phyloP scores from a whole-genome alignment of 495 filamentous ascomycete species.

The Tuber borchii region DNA sequence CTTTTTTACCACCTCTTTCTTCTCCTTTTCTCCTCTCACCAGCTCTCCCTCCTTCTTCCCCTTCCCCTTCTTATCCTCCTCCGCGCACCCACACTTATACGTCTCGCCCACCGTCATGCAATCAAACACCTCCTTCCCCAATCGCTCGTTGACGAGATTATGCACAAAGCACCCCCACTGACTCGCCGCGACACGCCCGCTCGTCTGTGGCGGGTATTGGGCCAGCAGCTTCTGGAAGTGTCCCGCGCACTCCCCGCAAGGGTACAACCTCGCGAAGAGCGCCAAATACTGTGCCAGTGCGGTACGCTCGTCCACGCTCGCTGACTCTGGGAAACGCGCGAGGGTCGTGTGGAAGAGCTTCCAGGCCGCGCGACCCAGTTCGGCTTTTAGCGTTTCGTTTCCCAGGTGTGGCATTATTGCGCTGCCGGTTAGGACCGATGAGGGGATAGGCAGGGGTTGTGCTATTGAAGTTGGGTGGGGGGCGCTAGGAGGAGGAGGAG shows the following conservation, averaged over 20 bases:
- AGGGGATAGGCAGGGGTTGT: constrained; percentile 24
- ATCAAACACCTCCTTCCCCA: constrained; percentile 77
- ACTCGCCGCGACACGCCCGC: constrained; percentile 71
- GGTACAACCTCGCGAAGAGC: constrained; percentile 87
- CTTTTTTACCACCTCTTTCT: constrained; percentile 6
- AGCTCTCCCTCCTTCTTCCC: constrained; percentile 25
- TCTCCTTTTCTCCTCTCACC: constrained; percentile 14
- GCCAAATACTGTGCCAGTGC: constrained; percentile 79
- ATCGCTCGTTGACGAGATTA: constrained; percentile 84
- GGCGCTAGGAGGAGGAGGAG: too few relatives aligned
- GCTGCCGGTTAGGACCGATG: constrained; percentile 58
- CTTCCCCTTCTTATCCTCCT: constrained; percentile 52
- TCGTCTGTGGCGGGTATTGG: constrained; percentile 86
- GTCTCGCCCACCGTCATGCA: constrained; percentile 83
- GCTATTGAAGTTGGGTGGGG: not conserved
- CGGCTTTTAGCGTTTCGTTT: constrained; percentile 74
- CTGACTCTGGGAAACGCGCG: constrained; percentile 82
- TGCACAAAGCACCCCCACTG: constrained; percentile 94
- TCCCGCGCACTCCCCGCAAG: constrained; percentile 86
- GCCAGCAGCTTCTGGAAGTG: constrained; percentile 80
- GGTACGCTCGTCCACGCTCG: constrained; percentile 71
- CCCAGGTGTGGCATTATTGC: constrained; percentile 83
- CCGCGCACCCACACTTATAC: constrained; percentile 93
- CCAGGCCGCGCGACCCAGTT: constrained; percentile 30
- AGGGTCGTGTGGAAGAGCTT: constrained; percentile 87